Evolutionary conservation across 106 monocot genomes (phyloP).

Genomic region (Cymbidium sinense): DNA sequence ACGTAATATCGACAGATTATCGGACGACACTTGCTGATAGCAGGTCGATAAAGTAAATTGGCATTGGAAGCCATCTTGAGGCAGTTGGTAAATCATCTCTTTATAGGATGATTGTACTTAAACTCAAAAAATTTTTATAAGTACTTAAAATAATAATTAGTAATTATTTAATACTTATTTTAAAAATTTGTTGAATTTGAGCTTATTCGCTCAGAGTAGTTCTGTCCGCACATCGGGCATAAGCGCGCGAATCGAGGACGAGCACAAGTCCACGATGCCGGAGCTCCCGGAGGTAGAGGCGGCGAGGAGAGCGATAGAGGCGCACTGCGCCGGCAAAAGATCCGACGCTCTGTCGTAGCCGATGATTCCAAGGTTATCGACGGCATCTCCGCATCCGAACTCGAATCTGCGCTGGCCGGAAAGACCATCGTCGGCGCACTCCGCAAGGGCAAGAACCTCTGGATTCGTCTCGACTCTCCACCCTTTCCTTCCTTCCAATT

Average conservation of each 20-base stretch:
- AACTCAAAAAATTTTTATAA: too few species aligned
- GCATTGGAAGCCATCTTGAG: too few species aligned
- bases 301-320: slow-evolving; percentile 66
- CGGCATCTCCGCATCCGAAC: slow-evolving; percentile 30
- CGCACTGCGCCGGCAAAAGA: slow-evolving; percentile 53
- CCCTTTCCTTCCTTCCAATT: slow-evolving; percentile 97
- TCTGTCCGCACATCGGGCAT: neutral
- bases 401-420: slow-evolving; percentile 52
- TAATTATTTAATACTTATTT: too few species aligned
- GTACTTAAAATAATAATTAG: too few species aligned
- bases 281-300: slow-evolving; percentile 97
- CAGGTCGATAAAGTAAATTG: too few species aligned
- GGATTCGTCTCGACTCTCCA: slow-evolving; percentile 81
- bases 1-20: too few species aligned
- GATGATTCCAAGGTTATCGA: slow-evolving; percentile 71
- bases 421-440: slow-evolving; percentile 64
- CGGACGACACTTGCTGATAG: too few species aligned
- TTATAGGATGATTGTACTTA: too few species aligned
- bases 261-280: slow-evolving; percentile 38
- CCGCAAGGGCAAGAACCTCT: slow-evolving; percentile 91
- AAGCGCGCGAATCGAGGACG: neutral
- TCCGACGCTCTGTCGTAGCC: slow-evolving; percentile 37
- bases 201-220: too few species aligned
- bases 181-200: too few species aligned
- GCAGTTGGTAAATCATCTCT: too few species aligned